Conservation (phyloP, 1,284 basidiomycete species). For the Melampsora americana region DNA sequence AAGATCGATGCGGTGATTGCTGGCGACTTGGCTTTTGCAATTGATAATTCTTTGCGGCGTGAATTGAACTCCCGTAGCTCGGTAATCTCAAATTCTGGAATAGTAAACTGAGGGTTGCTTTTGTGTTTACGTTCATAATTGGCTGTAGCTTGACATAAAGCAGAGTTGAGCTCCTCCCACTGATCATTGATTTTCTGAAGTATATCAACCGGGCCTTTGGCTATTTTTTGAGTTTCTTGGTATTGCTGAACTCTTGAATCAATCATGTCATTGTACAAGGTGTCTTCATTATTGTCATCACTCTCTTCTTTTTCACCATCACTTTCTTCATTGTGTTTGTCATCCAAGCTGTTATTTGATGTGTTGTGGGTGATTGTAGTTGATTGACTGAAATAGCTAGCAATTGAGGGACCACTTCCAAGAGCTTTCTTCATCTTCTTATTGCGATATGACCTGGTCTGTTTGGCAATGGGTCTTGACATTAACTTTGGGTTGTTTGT, state of each 20-base stretch:
- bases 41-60: not conserved
- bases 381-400: too few relatives aligned
- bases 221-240: not conserved
- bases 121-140: not conserved
- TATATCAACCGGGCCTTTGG: not conserved
- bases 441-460: too few relatives aligned
- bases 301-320: too few relatives aligned
- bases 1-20: slow-evolving; percentile 13
- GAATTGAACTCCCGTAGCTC: slow-evolving; percentile 22
- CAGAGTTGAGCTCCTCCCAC: slow-evolving; percentile 13
- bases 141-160: slow-evolving; percentile 5
- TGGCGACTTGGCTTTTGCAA: not conserved
- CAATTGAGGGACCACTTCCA: too few relatives aligned
- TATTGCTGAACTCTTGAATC: too few relatives aligned
- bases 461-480: not conserved
- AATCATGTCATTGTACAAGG: too few relatives aligned
- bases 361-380: too few relatives aligned
- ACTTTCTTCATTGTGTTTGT: not conserved
- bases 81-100: not conserved
- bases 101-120: not conserved
- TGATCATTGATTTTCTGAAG: too few relatives aligned
- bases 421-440: too few relatives aligned
- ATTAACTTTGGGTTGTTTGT: not conserved
- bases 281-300: too few relatives aligned
- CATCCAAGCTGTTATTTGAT: not conserved